Percentiles rank a stretch among this genome's conserved stretches.
These are phyloP conservation scores for Begonia masoniana DNA, from an alignment of 306 rosid genomes.

Conservation along the genomic window DNA sequence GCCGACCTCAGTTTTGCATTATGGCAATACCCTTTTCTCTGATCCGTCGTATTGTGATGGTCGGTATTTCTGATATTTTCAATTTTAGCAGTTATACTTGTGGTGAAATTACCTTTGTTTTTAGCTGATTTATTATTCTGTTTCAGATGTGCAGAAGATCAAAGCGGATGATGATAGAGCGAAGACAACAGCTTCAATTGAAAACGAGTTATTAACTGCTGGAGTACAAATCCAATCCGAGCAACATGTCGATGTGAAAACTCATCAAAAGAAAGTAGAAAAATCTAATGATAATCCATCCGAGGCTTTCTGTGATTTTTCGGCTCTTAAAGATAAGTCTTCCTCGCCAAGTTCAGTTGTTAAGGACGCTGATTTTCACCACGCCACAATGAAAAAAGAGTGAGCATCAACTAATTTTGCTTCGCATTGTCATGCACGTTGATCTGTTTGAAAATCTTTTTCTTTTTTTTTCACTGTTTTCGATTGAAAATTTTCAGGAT, in stretches of 20 bases:
- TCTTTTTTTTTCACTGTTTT: constrained; percentile 3
- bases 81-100: neutral
- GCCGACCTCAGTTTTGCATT: neutral
- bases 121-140: neutral
- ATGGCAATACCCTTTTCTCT: constrained; percentile 6
- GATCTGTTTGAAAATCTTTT: constrained; percentile 4
- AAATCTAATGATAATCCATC: neutral
- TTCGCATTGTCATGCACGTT: neutral
- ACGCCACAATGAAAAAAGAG: too few relatives aligned
- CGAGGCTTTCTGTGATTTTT: neutral
- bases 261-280: constrained; percentile 6
- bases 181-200: constrained; percentile 5
- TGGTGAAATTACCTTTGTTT: neutral
- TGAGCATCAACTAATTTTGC: neutral
- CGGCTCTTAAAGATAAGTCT: neutral
- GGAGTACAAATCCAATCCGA: constrained; percentile 15
- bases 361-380: too few relatives aligned
- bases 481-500: constrained; percentile 21
- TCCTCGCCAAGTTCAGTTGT: too few relatives aligned
- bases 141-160: constrained; percentile 19
- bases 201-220: constrained; percentile 14
- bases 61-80: constrained; percentile 9
- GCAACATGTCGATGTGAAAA: constrained; percentile 17
- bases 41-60: constrained; percentile 15
- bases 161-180: constrained; percentile 14